phyloP scores from a whole-genome alignment of 2,329 filamentous ascomycete species.

The Pseudocercospora musae region DNA sequence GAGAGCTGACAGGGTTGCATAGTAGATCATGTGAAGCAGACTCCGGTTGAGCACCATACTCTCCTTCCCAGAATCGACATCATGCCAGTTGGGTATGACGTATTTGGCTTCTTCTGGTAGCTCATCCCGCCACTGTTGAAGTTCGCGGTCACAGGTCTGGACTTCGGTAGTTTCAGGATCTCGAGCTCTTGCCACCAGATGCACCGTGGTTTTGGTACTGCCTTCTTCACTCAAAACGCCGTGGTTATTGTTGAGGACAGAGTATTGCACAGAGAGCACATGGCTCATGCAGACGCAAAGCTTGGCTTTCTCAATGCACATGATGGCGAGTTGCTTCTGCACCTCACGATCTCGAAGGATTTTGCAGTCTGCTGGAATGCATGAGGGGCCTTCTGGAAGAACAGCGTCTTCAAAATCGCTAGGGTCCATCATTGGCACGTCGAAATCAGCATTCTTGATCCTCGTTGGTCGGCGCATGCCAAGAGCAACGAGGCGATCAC shows the following conservation, averaged over 20 bases:
- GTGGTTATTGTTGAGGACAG: conserved; percentile 80
- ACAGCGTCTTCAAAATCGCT: conserved; percentile 77
- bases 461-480: conserved; percentile 90
- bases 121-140: conserved; percentile 72
- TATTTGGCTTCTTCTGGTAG: conserved; percentile 72
- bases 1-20: conserved; percentile 84
- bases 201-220: conserved; percentile 69
- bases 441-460: conserved; percentile 90
- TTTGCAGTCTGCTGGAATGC: conserved; percentile 67
- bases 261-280: conserved; percentile 88
- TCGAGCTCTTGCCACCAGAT: conserved; percentile 85
- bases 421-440: conserved; percentile 84
- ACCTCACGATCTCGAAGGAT: conserved; percentile 67
- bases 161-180: conserved; percentile 79
- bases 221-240: conserved; percentile 67
- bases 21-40: conserved; percentile 90
- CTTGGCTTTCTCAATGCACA: conserved; percentile 91
- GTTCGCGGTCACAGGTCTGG: conserved; percentile 71
- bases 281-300: conserved; percentile 85
- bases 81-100: conserved; percentile 52
- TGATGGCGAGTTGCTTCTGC: conserved; percentile 74
- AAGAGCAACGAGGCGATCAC: conserved; percentile 84
- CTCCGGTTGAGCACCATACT: conserved; percentile 69
- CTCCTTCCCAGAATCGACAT: conserved; percentile 57
- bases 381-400: conserved; percentile 60